Conservation (phyloP, 139 green algal species). For the Mesotaenium endlicherianum region DNA sequence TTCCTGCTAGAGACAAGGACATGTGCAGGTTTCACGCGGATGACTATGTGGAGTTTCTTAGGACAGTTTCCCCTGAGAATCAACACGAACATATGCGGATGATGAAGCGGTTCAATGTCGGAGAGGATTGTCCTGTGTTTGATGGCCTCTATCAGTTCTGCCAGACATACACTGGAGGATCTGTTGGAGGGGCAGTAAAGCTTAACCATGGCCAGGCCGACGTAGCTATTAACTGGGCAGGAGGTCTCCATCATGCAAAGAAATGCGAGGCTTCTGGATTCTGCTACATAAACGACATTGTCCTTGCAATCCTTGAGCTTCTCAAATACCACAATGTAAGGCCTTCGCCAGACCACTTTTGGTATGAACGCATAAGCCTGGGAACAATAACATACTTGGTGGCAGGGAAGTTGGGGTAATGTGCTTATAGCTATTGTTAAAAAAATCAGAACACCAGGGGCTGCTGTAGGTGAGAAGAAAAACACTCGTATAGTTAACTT, state of each 20-base stretch:
- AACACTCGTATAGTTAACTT: no score
- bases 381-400: no score
- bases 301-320: constrained; percentile 89
- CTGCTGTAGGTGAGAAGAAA: no score
- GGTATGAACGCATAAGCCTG: no score
- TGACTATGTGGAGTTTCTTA: constrained; percentile 92
- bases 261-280: constrained; percentile 82
- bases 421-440: no score
- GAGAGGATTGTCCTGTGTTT: constrained; percentile 95
- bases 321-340: constrained; percentile 54
- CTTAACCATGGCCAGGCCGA: constrained; percentile 86
- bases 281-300: constrained; percentile 99
- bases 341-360: no score
- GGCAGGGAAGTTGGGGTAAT: no score
- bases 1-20: constrained; percentile 38
- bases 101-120: constrained; percentile 96
- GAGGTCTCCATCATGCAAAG: constrained; percentile 95
- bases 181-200: constrained; percentile 78
- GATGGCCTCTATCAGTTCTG: constrained; percentile 93
- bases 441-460: no score
- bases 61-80: constrained; percentile 86
- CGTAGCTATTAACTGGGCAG: constrained; percentile 94
- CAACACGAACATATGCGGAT: constrained; percentile 88
- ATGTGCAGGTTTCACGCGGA: constrained; percentile 75
- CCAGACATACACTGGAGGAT: constrained; percentile 83